These are phyloP conservation scores for Leccinum longicurvipes DNA, from an alignment of 768 basidiomycete species.

Conservation along the genomic window DNA sequence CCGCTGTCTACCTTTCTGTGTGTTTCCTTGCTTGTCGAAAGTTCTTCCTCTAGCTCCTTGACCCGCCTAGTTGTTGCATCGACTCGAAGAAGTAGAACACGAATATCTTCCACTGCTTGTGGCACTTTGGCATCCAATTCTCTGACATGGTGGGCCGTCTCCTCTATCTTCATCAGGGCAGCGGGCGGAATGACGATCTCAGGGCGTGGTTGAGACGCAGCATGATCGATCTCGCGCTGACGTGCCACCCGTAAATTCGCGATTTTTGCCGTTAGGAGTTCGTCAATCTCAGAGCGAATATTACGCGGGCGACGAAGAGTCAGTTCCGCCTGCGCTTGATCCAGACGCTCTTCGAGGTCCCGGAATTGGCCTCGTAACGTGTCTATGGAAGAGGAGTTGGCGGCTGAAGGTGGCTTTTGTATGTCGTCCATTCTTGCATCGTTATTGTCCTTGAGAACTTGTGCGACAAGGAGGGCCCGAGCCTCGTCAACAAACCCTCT, in stretches of 20 bases:
- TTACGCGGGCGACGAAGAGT: constrained; percentile 24
- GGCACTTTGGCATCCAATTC: constrained; percentile 25
- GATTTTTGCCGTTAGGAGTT: constrained; percentile 18
- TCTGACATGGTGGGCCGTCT: constrained; percentile 9
- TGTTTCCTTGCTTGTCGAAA: constrained; percentile 11
- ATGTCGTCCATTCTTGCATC: constrained; percentile 1
- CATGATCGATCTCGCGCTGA: constrained; percentile 16
- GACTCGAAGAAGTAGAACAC: constrained; percentile 22
- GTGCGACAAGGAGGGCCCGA: constrained; percentile 23
- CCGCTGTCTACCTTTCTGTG: constrained; percentile 16
- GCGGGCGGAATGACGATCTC: constrained; percentile 21
- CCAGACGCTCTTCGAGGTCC: constrained; percentile 28
- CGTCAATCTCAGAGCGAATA: constrained; percentile 16
- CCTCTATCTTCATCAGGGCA: constrained; percentile 18
- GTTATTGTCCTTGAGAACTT: constrained; percentile 15
- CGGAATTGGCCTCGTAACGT: constrained; percentile 17
- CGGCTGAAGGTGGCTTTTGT: neutral
- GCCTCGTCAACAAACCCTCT: constrained; percentile 24
- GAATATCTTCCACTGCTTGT: constrained; percentile 24
- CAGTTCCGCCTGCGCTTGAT: constrained; percentile 29
- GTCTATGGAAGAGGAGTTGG: neutral
- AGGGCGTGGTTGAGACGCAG: constrained; percentile 11
- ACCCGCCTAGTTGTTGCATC: constrained; percentile 20
- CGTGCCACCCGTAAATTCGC: constrained; percentile 20
- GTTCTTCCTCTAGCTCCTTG: constrained; percentile 21